These are phyloP conservation scores for Cryoendolithus antarcticus DNA, from an alignment of 2,329 filamentous ascomycete genomes.

Conservation along the genomic window DNA sequence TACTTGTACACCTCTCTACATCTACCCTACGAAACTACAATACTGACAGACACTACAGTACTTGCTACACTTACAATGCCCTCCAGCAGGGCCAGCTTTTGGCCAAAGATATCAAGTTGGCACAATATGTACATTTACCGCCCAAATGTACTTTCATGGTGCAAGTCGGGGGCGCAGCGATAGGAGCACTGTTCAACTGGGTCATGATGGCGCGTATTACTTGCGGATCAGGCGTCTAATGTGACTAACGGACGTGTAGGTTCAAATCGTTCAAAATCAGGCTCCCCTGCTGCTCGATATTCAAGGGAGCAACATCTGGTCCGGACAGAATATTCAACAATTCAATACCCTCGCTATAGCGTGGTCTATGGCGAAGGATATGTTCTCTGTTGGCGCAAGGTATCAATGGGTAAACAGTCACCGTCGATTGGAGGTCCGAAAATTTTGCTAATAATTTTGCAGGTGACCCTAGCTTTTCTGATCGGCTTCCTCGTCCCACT, in stretches of 20 bases:
- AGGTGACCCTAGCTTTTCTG: constrained; percentile 28
- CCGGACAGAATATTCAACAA: constrained; percentile 36
- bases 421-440: no score
- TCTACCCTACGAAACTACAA: not conserved
- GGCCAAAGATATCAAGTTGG: constrained; percentile 24
- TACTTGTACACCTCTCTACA: constrained; percentile 14
- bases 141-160: constrained; percentile 34
- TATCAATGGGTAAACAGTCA: constrained; percentile 14
- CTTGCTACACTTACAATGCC: constrained; percentile 20
- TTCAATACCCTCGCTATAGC: constrained; percentile 33
- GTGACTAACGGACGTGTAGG: not conserved
- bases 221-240: no score
- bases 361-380: constrained; percentile 30
- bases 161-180: constrained; percentile 30
- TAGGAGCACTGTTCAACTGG: constrained; percentile 35
- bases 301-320: constrained; percentile 36
- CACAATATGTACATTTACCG: constrained; percentile 26
- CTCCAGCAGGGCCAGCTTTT: constrained; percentile 19
- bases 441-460: no score
- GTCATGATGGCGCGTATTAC: constrained; percentile 26
- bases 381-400: constrained; percentile 29
- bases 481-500: constrained; percentile 34
- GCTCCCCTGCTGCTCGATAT: constrained; percentile 29
- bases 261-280: constrained; percentile 31
- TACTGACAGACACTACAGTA: constrained; percentile 6